Evolutionary conservation across 352 stramenopile species (phyloP).

Genomic region (Phytophthora syringae): DNA sequence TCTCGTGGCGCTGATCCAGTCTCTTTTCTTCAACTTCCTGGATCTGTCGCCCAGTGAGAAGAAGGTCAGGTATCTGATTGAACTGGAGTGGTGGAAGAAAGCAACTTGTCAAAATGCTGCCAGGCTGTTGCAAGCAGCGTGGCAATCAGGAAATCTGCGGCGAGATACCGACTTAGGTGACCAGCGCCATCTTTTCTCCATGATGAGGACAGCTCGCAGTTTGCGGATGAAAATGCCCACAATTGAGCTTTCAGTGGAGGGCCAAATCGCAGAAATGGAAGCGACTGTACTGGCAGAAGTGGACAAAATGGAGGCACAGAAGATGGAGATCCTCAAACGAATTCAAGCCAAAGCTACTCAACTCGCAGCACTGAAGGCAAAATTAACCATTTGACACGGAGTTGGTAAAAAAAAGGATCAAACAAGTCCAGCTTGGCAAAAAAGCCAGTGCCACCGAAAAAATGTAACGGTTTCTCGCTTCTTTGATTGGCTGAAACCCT

Average conservation of each 20-base stretch:
- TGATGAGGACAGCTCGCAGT: conserved; percentile 35
- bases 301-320: conserved; percentile 42
- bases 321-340: conserved; percentile 39
- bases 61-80: conserved; percentile 74
- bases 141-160: conserved; percentile 28
- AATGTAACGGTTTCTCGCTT: not conserved
- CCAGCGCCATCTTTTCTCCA: conserved; percentile 31
- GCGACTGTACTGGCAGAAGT: conserved; percentile 39
- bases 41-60: conserved; percentile 69
- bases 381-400: conserved; percentile 2
- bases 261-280: conserved; percentile 58
- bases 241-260: conserved; percentile 47
- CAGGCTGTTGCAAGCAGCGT: conserved; percentile 55
- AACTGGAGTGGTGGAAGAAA: conserved; percentile 64
- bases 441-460: conserved; percentile 1
- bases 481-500: conserved; percentile 5
- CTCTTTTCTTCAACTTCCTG: conserved; percentile 78
- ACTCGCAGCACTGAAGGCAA: conserved; percentile 18
- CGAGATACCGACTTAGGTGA: not conserved
- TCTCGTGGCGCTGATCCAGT: conserved; percentile 77
- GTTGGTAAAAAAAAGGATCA: not conserved
- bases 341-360: conserved; percentile 49
- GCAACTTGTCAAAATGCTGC: conserved; percentile 47
- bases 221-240: conserved; percentile 42
- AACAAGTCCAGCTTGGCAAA: no score